Percentiles rank a stretch among this genome's conserved stretches.
phyloP scores from a whole-genome alignment of 768 basidiomycete species.

The Boletellus ananas region DNA sequence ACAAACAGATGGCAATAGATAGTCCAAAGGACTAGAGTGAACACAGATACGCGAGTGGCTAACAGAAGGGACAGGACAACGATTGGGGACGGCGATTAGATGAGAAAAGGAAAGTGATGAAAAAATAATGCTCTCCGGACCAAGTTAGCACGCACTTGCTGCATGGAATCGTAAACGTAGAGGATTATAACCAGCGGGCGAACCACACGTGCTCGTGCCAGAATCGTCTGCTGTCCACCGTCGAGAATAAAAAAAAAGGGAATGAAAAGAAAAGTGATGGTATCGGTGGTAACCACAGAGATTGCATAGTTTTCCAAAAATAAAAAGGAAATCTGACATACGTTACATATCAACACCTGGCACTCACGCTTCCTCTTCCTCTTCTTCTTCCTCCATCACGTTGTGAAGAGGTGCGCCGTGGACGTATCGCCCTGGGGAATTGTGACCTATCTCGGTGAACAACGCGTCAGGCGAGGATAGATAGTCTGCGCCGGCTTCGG shows the following conservation, averaged over 20 bases:
- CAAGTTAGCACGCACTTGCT: conserved; percentile 12
- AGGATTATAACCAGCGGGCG: background rate
- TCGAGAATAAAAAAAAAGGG: conserved; percentile 7
- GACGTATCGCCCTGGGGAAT: conserved; percentile 67
- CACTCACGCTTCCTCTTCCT: conserved; percentile 40
- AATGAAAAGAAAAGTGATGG: conserved; percentile 11
- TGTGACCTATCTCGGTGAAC: conserved; percentile 49
- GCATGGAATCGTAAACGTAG: conserved; percentile 2
- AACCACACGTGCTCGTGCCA: background rate
- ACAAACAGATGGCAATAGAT: conserved; percentile 5
- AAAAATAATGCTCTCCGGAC: background rate
- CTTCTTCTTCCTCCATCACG: conserved; percentile 79
- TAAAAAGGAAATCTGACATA: conserved; percentile 13
- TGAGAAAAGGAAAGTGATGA: conserved; percentile 1
- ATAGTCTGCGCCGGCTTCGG: conserved; percentile 21
- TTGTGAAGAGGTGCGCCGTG: conserved; percentile 87
- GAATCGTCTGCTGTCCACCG: conserved; percentile 11
- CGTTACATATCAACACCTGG: conserved; percentile 15
- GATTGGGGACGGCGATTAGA: conserved; percentile 25
- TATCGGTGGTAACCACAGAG: conserved; percentile 24
- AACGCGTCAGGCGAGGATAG: conserved; percentile 34
- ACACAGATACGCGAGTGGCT: background rate
- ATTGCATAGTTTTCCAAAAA: conserved; percentile 2
- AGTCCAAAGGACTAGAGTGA: conserved; percentile 15
- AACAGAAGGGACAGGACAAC: conserved; percentile 21